A percentile compares a stretch with the other conserved stretches of the same genome.
Evolutionary conservation across 2,329 filamentous ascomycete genomes (phyloP).

Genomic region (Lomentospora prolificans): DNA sequence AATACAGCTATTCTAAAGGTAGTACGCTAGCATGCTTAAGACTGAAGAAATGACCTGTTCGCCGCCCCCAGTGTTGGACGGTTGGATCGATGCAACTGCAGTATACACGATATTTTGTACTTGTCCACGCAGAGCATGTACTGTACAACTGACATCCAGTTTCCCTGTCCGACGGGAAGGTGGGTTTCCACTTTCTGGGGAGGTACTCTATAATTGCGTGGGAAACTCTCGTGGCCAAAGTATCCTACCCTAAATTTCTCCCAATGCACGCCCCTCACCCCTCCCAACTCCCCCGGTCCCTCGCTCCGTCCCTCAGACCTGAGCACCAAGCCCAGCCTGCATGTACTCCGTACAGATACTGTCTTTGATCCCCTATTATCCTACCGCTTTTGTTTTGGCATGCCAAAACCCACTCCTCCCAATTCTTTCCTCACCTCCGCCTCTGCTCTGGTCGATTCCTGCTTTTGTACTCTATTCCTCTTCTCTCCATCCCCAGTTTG

Average conservation of each 20-base stretch:
- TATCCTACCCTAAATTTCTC: conserved; percentile 1
- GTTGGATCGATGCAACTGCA: neutral
- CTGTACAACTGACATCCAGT: neutral
- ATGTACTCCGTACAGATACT: conserved; percentile 8
- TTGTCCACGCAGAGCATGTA: neutral
- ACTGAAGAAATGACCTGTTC: neutral
- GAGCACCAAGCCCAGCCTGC: conserved; percentile 1
- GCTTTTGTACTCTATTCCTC: conserved; percentile 1
- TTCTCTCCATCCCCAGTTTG: conserved; percentile 3
- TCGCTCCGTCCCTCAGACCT: neutral
- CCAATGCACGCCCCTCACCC: neutral
- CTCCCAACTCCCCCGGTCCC: neutral
- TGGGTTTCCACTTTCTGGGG: neutral
- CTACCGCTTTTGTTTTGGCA: conserved; percentile 7
- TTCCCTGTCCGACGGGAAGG: neutral
- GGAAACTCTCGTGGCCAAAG: too few relatives aligned
- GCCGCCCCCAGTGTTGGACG: neutral
- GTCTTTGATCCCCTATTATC: conserved; percentile 8
- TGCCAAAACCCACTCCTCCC: conserved; percentile 5
- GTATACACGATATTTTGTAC: neutral
- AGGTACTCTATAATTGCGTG: too few relatives aligned
- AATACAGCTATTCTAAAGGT: too few relatives aligned
- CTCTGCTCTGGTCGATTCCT: conserved; percentile 3
- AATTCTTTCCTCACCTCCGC: conserved; percentile 4
- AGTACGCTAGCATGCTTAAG: neutral